Evolutionary conservation across 75 land plant species (phyloP).

Genomic region (Pinus tabuliformis): DNA sequence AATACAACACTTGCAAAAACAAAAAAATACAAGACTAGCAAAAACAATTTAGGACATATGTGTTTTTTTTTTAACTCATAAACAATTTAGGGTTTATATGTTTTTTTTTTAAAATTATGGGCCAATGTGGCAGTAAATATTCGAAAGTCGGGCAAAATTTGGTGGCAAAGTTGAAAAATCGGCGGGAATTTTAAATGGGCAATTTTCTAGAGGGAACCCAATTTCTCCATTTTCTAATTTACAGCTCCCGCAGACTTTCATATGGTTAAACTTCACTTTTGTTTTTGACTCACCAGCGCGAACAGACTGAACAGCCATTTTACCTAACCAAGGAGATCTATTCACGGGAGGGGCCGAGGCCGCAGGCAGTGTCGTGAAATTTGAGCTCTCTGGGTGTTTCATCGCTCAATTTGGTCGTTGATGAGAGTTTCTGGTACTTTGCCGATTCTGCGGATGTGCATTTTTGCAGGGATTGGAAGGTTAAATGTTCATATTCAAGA

Average conservation of each 20-base stretch:
- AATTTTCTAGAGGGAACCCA: background rate
- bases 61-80: too few relatives aligned
- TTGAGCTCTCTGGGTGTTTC: background rate
- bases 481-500: background rate
- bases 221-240: background rate
- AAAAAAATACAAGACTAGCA: too few relatives aligned
- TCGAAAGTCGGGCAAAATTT: background rate
- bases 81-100: too few relatives aligned
- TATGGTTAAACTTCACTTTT: background rate
- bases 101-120: too few relatives aligned
- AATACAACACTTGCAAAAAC: too few relatives aligned
- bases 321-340: background rate
- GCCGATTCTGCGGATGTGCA: background rate
- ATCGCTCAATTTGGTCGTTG: background rate
- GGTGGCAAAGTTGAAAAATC: constrained; percentile 8
- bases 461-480: background rate
- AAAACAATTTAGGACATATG: too few relatives aligned
- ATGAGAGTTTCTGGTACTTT: background rate
- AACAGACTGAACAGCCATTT: background rate
- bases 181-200: constrained; percentile 5
- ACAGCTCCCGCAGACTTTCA: background rate
- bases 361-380: background rate
- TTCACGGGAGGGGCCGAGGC: background rate
- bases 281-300: too few relatives aligned
- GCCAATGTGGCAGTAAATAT: too few relatives aligned